Evolutionary conservation across 805 yeast species (phyloP), one percentile per base, ranked within the genome.

Genomic region (Barnettozyma salicaria): DNA sequence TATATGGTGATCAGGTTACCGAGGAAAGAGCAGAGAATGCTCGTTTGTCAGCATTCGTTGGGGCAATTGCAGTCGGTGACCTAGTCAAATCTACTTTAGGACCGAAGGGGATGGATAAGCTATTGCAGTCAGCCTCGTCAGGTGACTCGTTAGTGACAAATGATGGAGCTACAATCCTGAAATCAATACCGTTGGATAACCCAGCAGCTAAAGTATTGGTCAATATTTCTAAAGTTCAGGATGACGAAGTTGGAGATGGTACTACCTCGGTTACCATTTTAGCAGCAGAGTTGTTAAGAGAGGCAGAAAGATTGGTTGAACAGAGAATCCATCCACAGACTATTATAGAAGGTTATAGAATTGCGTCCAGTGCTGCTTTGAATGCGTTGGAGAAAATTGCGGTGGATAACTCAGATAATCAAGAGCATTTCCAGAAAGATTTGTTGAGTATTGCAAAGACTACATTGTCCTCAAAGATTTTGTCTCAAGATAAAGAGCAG

Each of bases 1-100:
- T 90, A 57, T 87, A 92, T 65, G 95, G 96, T 44, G 97, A 92
- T 59, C 96, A 90, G 62, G 97, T 90, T 38, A 83, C 92, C 6
- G 98, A 90, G 64, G 98, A 90, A 65, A 77, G 97, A 56, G 98
- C 92, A 30, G 98, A 92, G 63, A 89, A 90, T 64, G 98, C 98
- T 37, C 88, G 98, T 68, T 70, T 90, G 68, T 85, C 96, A 6
- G 87, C 98, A 3, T 92, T 92, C 61, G 95, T 92, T 9, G 98
- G 98, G 33, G 98, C 98, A 48, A 90, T 92, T 58, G 99, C 98
- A 27, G 98, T 92, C 24, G 99, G 98, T 36, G 98, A 92, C 61
- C 72, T 92, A 43, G 98, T 90, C 31, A 90, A 90, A 62, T 76
- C 87, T 21, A 82, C 98, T 3, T 67, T 92, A 47, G 99, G 99